Evolutionary conservation across 2,329 filamentous ascomycete genomes (phyloP), one percentile per base, ranked within the genome.

Genomic region (Bipolaris oryzae): DNA sequence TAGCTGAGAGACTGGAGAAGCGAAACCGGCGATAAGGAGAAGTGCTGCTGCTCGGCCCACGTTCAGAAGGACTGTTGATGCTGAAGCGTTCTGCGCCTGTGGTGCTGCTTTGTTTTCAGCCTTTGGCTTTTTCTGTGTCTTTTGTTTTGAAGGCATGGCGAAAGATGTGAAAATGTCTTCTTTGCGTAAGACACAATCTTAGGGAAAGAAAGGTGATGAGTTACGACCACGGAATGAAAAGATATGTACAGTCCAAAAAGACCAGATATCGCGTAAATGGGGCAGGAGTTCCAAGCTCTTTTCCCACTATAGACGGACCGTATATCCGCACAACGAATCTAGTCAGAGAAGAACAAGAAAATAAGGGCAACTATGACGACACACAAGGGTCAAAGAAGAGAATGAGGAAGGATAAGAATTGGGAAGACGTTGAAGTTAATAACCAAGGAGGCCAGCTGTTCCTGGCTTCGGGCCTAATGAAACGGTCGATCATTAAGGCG

Each of bases 1-100:
- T 60, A 92, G 81, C 71, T 91, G 86, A 0, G 90, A 94, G 55
- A 89, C 84, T 60, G 87, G 86, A 44, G 89, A 88, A 58, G 84
- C 87, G 39, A 88, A 72, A 42, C 87, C 90, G 9, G 85, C 82
- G 43, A 90, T 78, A 23, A 80, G 65, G 60, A 88, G 78, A 15
- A 88, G 70, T 16, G 69, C 72, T 53, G 64, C 63, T 44, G 76
- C 75, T 44, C 69, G 64, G 28, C 64, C 68, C n/a, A 73, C 61
- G 58, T 72, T 73, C 39, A 67, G 71, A 25, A 75, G 49, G 2
- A 74, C 41, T 9, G 61, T 66, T 11, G 68, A 63, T 33, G 63
- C 49, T 21, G 69, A 57, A 16, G 65, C 50, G 46, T 69, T 61
- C 55, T 62, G 63, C 47, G 70, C 50, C 54, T 67, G 60, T 50